Evolutionary conservation across 192 early-diverging fungal species (phyloP).

Genomic region (Mortierella alpina): DNA sequence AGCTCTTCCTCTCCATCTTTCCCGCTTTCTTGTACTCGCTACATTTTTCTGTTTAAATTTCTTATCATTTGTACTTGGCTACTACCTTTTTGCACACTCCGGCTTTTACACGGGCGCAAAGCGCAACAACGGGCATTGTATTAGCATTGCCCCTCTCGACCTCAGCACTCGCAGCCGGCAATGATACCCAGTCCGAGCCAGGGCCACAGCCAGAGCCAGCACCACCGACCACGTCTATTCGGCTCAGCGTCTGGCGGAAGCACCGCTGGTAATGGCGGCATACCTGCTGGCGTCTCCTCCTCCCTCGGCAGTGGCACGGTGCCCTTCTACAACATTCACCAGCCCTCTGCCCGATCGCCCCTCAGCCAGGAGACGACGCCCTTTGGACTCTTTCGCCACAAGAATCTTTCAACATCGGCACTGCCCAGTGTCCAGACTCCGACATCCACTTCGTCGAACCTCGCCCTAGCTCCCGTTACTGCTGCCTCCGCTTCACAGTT

Average conservation of each 20-base stretch:
- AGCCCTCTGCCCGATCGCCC: slow-evolving; percentile 46
- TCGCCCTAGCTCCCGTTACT: slow-evolving; percentile 22
- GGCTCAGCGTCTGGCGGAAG: slow-evolving; percentile 17
- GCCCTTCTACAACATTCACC: slow-evolving; percentile 45
- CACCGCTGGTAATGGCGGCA: slow-evolving; percentile 4
- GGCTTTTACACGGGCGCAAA: background rate
- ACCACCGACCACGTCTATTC: slow-evolving; percentile 31
- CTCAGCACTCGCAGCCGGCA: background rate
- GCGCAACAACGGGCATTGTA: slow-evolving; percentile 1
- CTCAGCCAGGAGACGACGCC: slow-evolving; percentile 52
- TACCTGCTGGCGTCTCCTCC: background rate
- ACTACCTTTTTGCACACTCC: background rate
- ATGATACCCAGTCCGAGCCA: slow-evolving; percentile 37
- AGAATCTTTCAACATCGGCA: slow-evolving; percentile 50
- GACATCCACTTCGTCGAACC: slow-evolving; percentile 20
- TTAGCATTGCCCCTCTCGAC: background rate
- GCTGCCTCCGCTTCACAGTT: slow-evolving; percentile 18
- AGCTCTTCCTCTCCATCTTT: background rate
- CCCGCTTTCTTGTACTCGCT: background rate
- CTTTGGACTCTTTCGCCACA: slow-evolving; percentile 52
- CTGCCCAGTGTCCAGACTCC: slow-evolving; percentile 20
- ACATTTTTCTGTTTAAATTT: slow-evolving; percentile 3
- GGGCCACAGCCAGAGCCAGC: slow-evolving; percentile 24
- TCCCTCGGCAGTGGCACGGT: slow-evolving; percentile 6
- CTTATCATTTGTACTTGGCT: background rate